A percentile compares a stretch with the other conserved stretches of the same genome.
These are phyloP conservation scores for Ramaria rubella DNA, from an alignment of 768 basidiomycete genomes.

Conservation along the genomic window DNA sequence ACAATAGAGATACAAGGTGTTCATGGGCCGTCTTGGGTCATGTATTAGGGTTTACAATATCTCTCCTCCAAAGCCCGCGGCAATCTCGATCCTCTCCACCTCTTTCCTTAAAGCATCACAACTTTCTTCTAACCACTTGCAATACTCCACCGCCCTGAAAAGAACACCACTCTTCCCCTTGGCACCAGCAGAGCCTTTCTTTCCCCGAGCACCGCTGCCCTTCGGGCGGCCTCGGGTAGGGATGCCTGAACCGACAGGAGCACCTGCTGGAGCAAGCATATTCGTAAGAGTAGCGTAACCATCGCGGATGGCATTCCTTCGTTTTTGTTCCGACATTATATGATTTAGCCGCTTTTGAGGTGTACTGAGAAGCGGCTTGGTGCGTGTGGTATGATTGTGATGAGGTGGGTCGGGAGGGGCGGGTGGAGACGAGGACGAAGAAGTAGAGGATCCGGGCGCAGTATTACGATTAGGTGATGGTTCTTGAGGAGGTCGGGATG, in stretches of 20 bases:
- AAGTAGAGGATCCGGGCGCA: slow-evolving; percentile 25
- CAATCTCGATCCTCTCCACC: slow-evolving; percentile 59
- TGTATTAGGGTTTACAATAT: not conserved
- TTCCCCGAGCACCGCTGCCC: slow-evolving; percentile 49
- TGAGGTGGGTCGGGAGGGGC: slow-evolving; percentile 16
- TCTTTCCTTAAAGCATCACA: slow-evolving; percentile 64
- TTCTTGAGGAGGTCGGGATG: slow-evolving; percentile 38
- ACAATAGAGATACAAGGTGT: not conserved
- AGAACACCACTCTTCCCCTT: slow-evolving; percentile 89
- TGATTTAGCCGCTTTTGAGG: slow-evolving; percentile 89
- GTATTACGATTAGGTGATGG: slow-evolving; percentile 37
- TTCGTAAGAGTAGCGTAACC: slow-evolving; percentile 83
- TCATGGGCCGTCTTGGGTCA: too few relatives aligned
- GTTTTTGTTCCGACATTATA: slow-evolving; percentile 92
- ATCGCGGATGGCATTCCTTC: slow-evolving; percentile 84
- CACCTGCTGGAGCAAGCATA: slow-evolving; percentile 73
- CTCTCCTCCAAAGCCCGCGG: slow-evolving; percentile 41
- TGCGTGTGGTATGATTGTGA: slow-evolving; percentile 24
- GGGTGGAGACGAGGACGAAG: slow-evolving; percentile 14
- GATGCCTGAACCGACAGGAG: slow-evolving; percentile 57
- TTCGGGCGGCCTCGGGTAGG: slow-evolving; percentile 76
- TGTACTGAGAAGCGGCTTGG: slow-evolving; percentile 67
- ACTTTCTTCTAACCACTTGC: slow-evolving; percentile 81
- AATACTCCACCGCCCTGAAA: slow-evolving; percentile 81
- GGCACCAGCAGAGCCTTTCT: slow-evolving; percentile 40